Base-by-base conservation (phyloP, 2,329 filamentous ascomycete species). In the Ophiostoma sp. region DNA sequence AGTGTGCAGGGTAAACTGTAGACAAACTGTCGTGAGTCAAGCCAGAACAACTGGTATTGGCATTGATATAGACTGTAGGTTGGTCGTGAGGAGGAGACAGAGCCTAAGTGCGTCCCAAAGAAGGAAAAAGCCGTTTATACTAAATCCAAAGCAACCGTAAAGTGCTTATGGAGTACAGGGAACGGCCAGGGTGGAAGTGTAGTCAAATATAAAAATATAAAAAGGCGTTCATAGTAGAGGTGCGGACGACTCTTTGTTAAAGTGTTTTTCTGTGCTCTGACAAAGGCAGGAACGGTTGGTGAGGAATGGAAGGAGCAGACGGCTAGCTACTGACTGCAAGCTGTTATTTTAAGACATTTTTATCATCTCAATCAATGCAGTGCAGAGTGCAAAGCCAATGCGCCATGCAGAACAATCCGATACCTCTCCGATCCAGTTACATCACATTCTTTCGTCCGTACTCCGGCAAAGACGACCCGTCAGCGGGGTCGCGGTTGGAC, bases 81-180 rank as follows among this genome's bases (percentile, higher is more conserved):
- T 4, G 52, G 23, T 27, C 20, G 52, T 57, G 52, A 57, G 23
- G 52, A 27, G 52, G 17, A 57, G 44, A 48, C 44, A 27, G 10
- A 31, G 3, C 4, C 17, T 64, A 64, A 64, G 60, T 64, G 60
- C 33, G 31, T 64, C 60, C 60, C 60, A 64, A 64, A 64, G n/a
- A 64, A 64, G 60, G 31, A 64, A 64, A 64, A 64, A 64, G 60
- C 60, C 60, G 60, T 27, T 64, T 33, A 36, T 33, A 64, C 27
- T 13, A 27, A 31, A 20, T 54, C 48, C 48, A 20, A 33, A 36
- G 17, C 10, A 17, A 8, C 31, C 7, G 33, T n/a, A 64, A 31
- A 35, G 60, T 20, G 17, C 5, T n/a, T 44, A 44, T 48, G 44
- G 44, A n/a, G 44, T 6, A n/a, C 44, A 17, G 44, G 20, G 20